phyloP scores from a whole-genome alignment of 2,329 filamentous ascomycete genomes.

The Coniosporium tulheliwenetii region DNA sequence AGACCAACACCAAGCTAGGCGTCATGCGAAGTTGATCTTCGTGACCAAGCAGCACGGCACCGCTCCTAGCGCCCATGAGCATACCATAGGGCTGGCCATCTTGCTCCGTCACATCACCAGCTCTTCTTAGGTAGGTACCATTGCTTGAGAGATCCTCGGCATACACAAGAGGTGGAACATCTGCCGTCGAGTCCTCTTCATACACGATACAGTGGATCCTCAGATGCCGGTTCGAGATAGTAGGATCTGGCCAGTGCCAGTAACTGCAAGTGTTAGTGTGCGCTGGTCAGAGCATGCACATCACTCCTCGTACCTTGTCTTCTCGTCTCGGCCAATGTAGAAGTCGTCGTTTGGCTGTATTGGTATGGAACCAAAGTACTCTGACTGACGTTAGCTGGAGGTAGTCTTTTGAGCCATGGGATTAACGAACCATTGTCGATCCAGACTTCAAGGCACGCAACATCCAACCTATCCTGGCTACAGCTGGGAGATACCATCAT shows the following conservation, averaged over 20 bases:
- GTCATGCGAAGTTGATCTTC: slow-evolving; percentile 24
- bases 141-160: slow-evolving; percentile 29
- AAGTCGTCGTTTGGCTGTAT: slow-evolving; percentile 4
- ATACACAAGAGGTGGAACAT: slow-evolving; percentile 30
- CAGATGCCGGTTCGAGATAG: slow-evolving; percentile 30
- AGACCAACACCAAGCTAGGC: slow-evolving; percentile 13
- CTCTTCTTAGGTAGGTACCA: slow-evolving; percentile 20
- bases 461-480: too few relatives aligned
- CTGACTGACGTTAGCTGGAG: too few relatives aligned
- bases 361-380: slow-evolving; percentile 2
- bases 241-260: slow-evolving; percentile 11
- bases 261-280: background rate
- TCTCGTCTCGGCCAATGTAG: slow-evolving; percentile 12
- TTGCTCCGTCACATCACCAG: slow-evolving; percentile 6
- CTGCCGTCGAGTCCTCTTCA: slow-evolving; percentile 13
- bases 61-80: slow-evolving; percentile 15
- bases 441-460: too few relatives aligned
- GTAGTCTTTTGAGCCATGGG: too few relatives aligned
- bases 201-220: slow-evolving; percentile 30
- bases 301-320: slow-evolving; percentile 9
- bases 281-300: too few relatives aligned
- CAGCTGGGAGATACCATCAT: too few relatives aligned
- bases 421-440: too few relatives aligned
- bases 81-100: slow-evolving; percentile 11
- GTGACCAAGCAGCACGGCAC: slow-evolving; percentile 25